A percentile compares a stretch with the other conserved stretches of the same genome.
phyloP scores from a whole-genome alignment of 331 rosid genomes.

The Malus hybrid region DNA sequence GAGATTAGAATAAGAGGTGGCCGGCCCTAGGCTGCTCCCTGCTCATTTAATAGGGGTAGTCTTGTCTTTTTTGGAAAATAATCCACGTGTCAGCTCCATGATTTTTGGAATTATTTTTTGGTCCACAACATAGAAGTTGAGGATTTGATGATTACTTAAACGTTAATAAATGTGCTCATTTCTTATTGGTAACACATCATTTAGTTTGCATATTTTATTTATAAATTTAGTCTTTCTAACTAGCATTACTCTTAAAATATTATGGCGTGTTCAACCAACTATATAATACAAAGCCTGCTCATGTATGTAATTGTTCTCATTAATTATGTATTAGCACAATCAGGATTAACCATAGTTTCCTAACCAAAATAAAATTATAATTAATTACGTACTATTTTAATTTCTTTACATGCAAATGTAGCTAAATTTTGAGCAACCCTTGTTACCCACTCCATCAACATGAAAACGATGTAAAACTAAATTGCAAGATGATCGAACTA shows the following conservation, averaged over 20 bases:
- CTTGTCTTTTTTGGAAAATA: too few relatives aligned
- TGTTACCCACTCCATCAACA: neutral
- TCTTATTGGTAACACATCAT: too few relatives aligned
- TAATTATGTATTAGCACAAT: neutral
- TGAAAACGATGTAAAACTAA: neutral
- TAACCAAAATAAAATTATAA: neutral
- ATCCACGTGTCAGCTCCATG: too few relatives aligned
- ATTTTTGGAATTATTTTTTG: too few relatives aligned
- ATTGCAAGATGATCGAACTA: neutral
- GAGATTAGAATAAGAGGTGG: too few relatives aligned
- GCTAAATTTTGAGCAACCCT: neutral
- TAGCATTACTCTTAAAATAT: neutral
- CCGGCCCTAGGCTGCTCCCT: too few relatives aligned
- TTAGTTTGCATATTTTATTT: too few relatives aligned
- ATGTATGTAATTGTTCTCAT: neutral
- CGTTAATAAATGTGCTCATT: too few relatives aligned
- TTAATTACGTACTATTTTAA: neutral
- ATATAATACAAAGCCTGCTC: neutral
- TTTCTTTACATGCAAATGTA: neutral
- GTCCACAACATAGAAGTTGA: too few relatives aligned
- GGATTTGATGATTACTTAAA: too few relatives aligned
- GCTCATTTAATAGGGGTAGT: too few relatives aligned
- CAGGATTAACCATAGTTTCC: neutral
- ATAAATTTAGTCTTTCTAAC: too few relatives aligned
- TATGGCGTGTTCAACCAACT: neutral